Evolutionary conservation across 2,329 filamentous ascomycete species (phyloP), one percentile per base, ranked within the genome.

Genomic region (Xylaria sp.): DNA sequence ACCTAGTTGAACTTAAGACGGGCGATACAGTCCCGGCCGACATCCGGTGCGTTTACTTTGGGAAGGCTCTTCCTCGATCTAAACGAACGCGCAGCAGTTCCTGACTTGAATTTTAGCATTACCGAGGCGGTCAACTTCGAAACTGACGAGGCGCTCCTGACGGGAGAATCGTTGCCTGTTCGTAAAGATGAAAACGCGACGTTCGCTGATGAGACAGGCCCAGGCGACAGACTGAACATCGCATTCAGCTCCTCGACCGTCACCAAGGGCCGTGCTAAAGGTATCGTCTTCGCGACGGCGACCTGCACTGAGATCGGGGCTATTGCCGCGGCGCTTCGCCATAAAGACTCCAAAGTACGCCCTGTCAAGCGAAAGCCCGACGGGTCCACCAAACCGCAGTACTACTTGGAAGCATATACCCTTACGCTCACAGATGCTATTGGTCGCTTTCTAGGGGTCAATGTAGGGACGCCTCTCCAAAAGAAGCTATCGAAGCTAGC

Each of bases 381-480:
- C 51, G 83, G 83, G 37, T 72, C 78, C 52, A 78, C 78, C 16
- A 77, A 78, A 61, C 78, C 80, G 54, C 74, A 79, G 43, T 79
- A 80, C 63, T 82, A 84, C 57, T 57, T 76, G 17, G 69, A 77
- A 58, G 76, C 76, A 29, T 76, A 71, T 39, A 71, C 71, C 7
- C 61, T 78, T 71, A 87, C 83, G 2, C 69, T 78, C 39, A 78
- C 76, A 11, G 83, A 87, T 66, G 81, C 80, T 5, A 70, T 87
- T 53, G 84, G 83, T 4, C 76, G 79, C 37, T 88, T 90, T 65
- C 75, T 90, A 7, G 87, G 87, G 47, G 79, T 89, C 54, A 87
- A 83, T 50, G 80, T 87, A 11, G 87, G 88, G 43, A 90, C 87
- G 9, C 88, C 87, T 2, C 76, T 90, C 17, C 86, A 89, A 69